These are phyloP conservation scores for Salix koriyanagi DNA, from an alignment of 345 rosid species.

Conservation along the genomic window DNA sequence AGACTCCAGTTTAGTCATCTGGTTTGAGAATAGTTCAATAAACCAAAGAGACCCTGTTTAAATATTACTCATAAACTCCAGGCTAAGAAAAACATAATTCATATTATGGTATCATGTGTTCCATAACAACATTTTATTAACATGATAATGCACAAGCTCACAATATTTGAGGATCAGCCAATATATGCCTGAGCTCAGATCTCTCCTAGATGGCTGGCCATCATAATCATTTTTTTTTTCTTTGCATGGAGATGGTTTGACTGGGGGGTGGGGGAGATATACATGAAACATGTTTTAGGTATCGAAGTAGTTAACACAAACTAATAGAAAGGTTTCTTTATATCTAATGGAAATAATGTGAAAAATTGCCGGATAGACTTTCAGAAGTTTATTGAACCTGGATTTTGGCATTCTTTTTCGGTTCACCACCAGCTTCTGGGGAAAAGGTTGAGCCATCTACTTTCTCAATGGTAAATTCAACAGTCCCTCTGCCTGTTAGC, in stretches of 20 bases:
- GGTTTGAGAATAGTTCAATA: neutral
- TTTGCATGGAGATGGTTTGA: neutral
- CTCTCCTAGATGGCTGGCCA: neutral
- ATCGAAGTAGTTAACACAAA: neutral
- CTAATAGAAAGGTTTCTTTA: neutral
- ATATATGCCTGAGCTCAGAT: no score
- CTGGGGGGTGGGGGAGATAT: neutral
- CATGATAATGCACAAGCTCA: neutral
- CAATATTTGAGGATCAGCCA: neutral
- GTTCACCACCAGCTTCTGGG: slow-evolving; percentile 73
- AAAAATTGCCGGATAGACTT: neutral
- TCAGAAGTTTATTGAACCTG: slow-evolving; percentile 43
- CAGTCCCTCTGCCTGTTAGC: slow-evolving; percentile 78
- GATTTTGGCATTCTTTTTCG: slow-evolving; percentile 61
- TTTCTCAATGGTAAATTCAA: slow-evolving; percentile 75
- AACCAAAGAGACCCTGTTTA: neutral
- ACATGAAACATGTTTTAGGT: neutral
- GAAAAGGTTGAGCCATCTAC: slow-evolving; percentile 79
- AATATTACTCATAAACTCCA: neutral
- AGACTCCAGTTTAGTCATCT: neutral
- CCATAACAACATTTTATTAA: neutral
- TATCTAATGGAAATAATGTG: neutral
- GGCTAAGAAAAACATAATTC: neutral
- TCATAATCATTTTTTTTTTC: neutral
- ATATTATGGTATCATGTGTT: neutral